phyloP scores from a whole-genome alignment of 2,329 filamentous ascomycete species.

The Fusarium annulatum region DNA sequence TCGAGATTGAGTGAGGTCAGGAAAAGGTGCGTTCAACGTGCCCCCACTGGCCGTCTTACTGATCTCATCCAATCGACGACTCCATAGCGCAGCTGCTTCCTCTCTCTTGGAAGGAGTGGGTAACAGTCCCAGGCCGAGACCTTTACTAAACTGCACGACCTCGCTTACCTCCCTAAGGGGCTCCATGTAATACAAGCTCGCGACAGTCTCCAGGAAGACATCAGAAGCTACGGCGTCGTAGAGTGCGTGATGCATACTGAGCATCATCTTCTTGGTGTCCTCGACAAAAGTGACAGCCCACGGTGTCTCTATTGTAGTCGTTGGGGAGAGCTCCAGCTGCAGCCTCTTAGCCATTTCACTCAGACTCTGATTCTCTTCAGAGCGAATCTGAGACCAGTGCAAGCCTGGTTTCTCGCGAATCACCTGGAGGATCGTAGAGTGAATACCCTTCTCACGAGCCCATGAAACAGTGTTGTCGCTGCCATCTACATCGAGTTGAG shows the following conservation, averaged over 20 bases:
- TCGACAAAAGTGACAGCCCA: slow-evolving; percentile 16
- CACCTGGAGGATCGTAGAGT: slow-evolving; percentile 9
- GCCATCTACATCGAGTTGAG: background rate
- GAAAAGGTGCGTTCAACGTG: slow-evolving; percentile 2
- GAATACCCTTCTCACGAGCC: background rate
- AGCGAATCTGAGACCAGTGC: background rate
- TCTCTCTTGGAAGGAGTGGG: background rate
- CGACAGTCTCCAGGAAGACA: background rate
- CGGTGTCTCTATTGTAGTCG: background rate
- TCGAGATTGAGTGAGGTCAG: slow-evolving; percentile 14
- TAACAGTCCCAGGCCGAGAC: background rate
- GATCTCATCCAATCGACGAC: background rate
- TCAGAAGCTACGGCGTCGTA: slow-evolving; percentile 6
- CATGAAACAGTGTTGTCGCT: background rate
- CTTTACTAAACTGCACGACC: background rate
- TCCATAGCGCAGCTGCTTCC: background rate
- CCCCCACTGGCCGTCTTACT: background rate
- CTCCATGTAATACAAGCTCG: slow-evolving; percentile 18
- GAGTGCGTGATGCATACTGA: slow-evolving; percentile 25
- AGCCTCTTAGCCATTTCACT: background rate
- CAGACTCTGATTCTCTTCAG: background rate
- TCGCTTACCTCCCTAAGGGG: background rate
- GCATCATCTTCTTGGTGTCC: slow-evolving; percentile 4
- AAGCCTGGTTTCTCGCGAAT: background rate
- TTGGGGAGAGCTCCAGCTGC: slow-evolving; percentile 5